phyloP scores from a whole-genome alignment of 768 basidiomycete genomes.

The Mycena capillaripes region DNA sequence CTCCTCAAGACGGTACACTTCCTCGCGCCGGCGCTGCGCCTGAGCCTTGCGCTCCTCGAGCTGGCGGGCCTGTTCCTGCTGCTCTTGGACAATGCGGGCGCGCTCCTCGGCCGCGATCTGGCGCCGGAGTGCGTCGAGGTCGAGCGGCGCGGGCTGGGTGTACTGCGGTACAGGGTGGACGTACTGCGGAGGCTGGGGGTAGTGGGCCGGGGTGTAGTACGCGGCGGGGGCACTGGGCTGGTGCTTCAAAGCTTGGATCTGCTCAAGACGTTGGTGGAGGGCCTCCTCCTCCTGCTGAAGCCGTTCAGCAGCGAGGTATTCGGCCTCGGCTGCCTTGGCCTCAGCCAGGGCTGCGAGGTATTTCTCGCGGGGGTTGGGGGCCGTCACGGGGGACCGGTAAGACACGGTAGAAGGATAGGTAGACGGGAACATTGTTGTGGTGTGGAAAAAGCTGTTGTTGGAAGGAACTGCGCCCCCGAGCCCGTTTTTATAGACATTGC shows the following conservation, averaged over 20 bases:
- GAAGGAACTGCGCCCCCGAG: background rate
- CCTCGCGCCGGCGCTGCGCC: no score
- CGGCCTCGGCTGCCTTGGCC: constrained; percentile 53
- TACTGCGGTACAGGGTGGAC: background rate
- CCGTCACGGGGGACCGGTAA: constrained; percentile 7
- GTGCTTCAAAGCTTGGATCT: constrained; percentile 39
- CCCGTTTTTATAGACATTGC: constrained; percentile 38
- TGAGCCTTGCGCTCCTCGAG: constrained; percentile 33
- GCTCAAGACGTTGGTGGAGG: constrained; percentile 43
- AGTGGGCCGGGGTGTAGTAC: background rate
- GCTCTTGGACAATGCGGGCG: constrained; percentile 25
- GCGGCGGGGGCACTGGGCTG: background rate
- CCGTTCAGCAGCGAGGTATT: constrained; percentile 52
- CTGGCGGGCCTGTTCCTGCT: constrained; percentile 28
- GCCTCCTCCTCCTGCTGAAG: constrained; percentile 48
- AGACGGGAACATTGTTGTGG: constrained; percentile 32
- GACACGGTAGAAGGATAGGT: constrained; percentile 7
- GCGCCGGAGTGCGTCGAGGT: constrained; percentile 28
- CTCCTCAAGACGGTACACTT: constrained; percentile 20
- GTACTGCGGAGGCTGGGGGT: background rate
- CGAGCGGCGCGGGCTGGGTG: background rate
- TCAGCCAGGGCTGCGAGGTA: constrained; percentile 55
- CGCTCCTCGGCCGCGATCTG: constrained; percentile 32
- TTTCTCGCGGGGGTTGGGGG: constrained; percentile 45
- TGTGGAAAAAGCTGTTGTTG: background rate